Conservation (phyloP, 108 stramenopile genomes). For the Epithemia pelagica region DNA sequence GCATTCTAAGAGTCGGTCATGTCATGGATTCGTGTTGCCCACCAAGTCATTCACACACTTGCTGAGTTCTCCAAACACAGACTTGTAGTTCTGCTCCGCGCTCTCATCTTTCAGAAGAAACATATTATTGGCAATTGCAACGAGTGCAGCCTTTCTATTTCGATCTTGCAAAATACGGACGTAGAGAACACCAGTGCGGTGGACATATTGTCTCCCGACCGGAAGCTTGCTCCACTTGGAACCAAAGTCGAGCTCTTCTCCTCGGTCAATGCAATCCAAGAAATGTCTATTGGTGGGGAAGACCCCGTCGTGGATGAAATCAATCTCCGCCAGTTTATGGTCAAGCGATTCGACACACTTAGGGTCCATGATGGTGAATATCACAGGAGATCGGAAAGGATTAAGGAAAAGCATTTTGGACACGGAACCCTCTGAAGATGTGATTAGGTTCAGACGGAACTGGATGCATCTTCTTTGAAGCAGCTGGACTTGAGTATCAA, state of each 20-base stretch:
- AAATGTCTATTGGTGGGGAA: constrained; percentile 55
- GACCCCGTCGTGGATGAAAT: constrained; percentile 76
- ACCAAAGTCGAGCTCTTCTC: constrained; percentile 59
- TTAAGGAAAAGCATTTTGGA: constrained; percentile 56
- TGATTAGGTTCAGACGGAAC: constrained; percentile 65
- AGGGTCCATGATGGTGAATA: constrained; percentile 36
- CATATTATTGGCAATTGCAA: background rate
- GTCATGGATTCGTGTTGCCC: no score
- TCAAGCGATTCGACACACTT: constrained; percentile 39
- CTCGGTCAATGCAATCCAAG: constrained; percentile 38
- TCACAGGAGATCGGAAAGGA: constrained; percentile 45
- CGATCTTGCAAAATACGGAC: constrained; percentile 39
- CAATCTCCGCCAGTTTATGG: constrained; percentile 32
- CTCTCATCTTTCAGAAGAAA: background rate
- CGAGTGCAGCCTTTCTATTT: background rate
- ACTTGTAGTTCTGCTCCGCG: no score
- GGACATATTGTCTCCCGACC: constrained; percentile 62
- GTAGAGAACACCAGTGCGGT: constrained; percentile 68
- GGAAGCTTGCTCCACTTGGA: constrained; percentile 21
- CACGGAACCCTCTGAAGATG: constrained; percentile 54
- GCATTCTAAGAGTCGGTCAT: no score
- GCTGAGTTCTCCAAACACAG: no score
- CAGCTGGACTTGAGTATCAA: constrained; percentile 77
- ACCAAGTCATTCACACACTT: no score
- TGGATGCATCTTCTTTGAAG: constrained; percentile 70